These are phyloP conservation scores for Diaporthe amygdali DNA, from an alignment of 2,329 filamentous ascomycete genomes.

Conservation along the genomic window DNA sequence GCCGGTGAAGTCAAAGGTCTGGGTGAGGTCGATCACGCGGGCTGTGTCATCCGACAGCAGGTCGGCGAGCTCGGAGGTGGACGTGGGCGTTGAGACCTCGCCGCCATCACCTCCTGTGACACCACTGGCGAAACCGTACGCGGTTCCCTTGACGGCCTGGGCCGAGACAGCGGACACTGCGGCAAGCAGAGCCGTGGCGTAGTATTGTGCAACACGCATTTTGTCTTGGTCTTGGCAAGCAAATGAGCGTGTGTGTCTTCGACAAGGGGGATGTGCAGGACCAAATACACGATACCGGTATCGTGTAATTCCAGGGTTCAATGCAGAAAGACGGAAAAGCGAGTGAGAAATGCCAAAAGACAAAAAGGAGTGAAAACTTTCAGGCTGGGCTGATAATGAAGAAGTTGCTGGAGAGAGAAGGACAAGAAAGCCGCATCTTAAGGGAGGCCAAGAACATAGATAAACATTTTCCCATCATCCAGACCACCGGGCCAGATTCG, in stretches of 20 bases:
- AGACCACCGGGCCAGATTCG: neutral
- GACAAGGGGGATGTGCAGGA: neutral
- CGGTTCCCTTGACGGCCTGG: conserved; percentile 37
- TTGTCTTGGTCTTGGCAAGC: neutral
- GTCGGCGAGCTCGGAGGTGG: conserved; percentile 59
- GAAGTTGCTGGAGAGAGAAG: neutral
- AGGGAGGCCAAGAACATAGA: neutral
- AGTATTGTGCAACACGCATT: conserved; percentile 16
- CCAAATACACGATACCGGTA: conserved; percentile 15
- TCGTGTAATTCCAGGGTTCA: conserved; percentile 7
- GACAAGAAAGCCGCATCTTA: neutral
- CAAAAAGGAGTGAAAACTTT: neutral
- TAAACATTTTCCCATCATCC: neutral
- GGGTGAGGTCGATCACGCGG: conserved; percentile 63
- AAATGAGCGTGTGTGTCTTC: neutral
- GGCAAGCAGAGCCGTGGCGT: conserved; percentile 28
- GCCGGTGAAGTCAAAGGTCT: conserved; percentile 60
- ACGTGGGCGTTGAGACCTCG: conserved; percentile 55
- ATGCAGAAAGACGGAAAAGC: conserved; percentile 3
- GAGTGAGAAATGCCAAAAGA: conserved; percentile 2
- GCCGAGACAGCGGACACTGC: conserved; percentile 32
- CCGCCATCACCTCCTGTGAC: conserved; percentile 66
- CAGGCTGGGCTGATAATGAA: neutral
- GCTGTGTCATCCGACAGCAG: conserved; percentile 61
- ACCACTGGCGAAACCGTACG: conserved; percentile 50